Evolutionary conservation across 805 yeast species (phyloP), one percentile per base, ranked within the genome.

Genomic region (Kazachstania martiniae): DNA sequence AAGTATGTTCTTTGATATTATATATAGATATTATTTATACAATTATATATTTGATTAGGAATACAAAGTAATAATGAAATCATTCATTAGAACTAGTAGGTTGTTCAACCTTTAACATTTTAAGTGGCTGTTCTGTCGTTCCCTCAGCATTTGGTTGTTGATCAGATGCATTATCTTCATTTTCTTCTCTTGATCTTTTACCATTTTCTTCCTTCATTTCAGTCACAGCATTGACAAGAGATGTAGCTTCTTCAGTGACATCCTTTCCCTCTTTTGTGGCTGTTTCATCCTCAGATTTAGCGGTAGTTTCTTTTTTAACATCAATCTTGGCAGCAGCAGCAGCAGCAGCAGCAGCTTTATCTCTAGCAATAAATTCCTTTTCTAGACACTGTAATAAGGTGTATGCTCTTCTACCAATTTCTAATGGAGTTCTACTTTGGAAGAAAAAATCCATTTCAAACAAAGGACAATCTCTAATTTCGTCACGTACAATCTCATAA

Each of bases 391-490:
- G 73, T 35, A 91, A 61, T 42, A 91, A 63, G 1, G 95, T 83
- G 35, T 73, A 72, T 42, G 94, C 78, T 46, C 98, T 68, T 59
- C 98, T 71, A 9, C 79, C 69, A 27, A 91, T 61, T 56, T 91
- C 98, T 4, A 74, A 62, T 0, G 85, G 68, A 5, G 83, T 75
- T 47, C 97, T 69, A 36, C 89, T 77, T 44, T 82, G 80, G 49
- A 91, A 71, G 61, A 84, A 91, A 64, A 83, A 86, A 56, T 91
- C 95, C 50, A 85, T 78, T 44, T 85, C 72, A 61, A 89, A 86
- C 49, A 83, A 59, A 3, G 89, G 82, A 12, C 84, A 77, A 31
- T 71, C 72, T 37, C 85, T 66, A 27, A 91, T 77, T 17, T 79
- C 77, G 39, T 80, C 84, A 35, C 86, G 69, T 29, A 89, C 77